These are phyloP conservation scores for Cytospora leucostoma DNA, from an alignment of 2,329 filamentous ascomycete species.

Conservation along the genomic window DNA sequence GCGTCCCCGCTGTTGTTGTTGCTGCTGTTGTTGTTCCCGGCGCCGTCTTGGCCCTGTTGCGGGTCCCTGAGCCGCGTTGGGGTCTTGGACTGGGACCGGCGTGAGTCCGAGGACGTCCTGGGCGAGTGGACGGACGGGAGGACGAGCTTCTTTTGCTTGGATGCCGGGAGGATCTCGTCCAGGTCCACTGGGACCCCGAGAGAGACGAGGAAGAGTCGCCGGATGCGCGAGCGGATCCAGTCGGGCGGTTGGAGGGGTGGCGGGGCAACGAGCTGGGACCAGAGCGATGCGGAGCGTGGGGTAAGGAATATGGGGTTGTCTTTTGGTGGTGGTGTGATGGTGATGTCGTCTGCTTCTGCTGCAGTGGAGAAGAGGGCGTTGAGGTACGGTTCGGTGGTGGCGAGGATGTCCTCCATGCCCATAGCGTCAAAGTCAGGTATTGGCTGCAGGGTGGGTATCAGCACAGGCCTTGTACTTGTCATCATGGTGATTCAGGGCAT, in stretches of 20 bases:
- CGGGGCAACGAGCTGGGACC: conserved; percentile 94
- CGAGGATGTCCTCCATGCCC: conserved; percentile 59
- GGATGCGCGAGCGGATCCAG: conserved; percentile 95
- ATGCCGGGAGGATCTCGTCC: conserved; percentile 94
- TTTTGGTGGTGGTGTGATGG: conserved; percentile 51
- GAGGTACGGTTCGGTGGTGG: conserved; percentile 66
- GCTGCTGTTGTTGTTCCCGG: conserved; percentile 45
- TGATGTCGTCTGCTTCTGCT: conserved; percentile 48
- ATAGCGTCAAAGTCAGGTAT: conserved; percentile 69
- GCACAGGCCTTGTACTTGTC: conserved; percentile 1
- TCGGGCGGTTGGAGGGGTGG: conserved; percentile 94
- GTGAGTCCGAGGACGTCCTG: conserved; percentile 57
- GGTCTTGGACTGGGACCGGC: conserved; percentile 44
- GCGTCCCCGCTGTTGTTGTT: conserved; percentile 33
- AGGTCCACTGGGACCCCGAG: conserved; percentile 94
- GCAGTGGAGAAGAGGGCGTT: conserved; percentile 63
- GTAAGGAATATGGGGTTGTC: conserved; percentile 75
- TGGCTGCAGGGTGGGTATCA: conserved; percentile 48
- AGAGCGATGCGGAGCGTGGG: conserved; percentile 83
- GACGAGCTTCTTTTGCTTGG: conserved; percentile 96
- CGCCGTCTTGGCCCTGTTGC: conserved; percentile 48
- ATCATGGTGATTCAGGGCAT: not conserved
- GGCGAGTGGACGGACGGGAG: conserved; percentile 75
- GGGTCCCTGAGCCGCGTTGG: conserved; percentile 35
- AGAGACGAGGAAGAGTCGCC: conserved; percentile 91